phyloP scores from a whole-genome alignment of 1,139 yeast genomes.

The Zygoascus hellenicus region DNA sequence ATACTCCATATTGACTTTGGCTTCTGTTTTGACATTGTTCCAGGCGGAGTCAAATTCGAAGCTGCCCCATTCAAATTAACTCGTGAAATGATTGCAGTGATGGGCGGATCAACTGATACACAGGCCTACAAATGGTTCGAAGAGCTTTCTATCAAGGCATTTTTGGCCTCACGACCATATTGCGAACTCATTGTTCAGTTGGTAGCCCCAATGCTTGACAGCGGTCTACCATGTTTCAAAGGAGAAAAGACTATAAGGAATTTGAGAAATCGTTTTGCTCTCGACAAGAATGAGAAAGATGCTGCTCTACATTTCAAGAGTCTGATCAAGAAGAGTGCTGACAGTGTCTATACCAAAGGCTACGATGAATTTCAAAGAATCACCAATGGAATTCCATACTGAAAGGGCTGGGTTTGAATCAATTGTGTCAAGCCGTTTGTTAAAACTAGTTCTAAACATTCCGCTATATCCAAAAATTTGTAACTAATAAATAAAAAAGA shows the following conservation, averaged over 20 bases:
- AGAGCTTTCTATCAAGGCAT: conserved; percentile 90
- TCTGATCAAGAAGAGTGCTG: conserved; percentile 75
- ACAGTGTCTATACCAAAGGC: conserved; percentile 84
- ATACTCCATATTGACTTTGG: conserved; percentile 96
- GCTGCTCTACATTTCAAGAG: conserved; percentile 75
- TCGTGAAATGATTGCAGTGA: conserved; percentile 90
- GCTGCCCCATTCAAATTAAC: conserved; percentile 97
- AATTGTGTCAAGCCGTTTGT: conserved; percentile 4
- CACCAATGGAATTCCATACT: conserved; percentile 95
- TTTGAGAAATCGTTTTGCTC: conserved; percentile 72
- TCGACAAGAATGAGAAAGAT: conserved; percentile 73
- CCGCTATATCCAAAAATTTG: conserved; percentile 7
- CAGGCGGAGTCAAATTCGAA: conserved; percentile 97
- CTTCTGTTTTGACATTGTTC: conserved; percentile 96
- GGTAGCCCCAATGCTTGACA: conserved; percentile 88
- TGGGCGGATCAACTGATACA: conserved; percentile 83
- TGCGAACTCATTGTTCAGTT: conserved; percentile 81
- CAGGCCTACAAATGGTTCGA: conserved; percentile 94
- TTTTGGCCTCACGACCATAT: conserved; percentile 81
- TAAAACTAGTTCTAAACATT: conserved; percentile 10
- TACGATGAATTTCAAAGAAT: conserved; percentile 96
- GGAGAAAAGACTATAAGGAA: conserved; percentile 72
- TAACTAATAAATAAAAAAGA: conserved; percentile 11
- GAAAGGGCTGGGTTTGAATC: conserved; percentile 13
- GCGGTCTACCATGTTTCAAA: conserved; percentile 95